These are phyloP conservation scores for Haplosporangium sp. DNA, from an alignment of 371 early-diverging fungal species.

Conservation along the genomic window DNA sequence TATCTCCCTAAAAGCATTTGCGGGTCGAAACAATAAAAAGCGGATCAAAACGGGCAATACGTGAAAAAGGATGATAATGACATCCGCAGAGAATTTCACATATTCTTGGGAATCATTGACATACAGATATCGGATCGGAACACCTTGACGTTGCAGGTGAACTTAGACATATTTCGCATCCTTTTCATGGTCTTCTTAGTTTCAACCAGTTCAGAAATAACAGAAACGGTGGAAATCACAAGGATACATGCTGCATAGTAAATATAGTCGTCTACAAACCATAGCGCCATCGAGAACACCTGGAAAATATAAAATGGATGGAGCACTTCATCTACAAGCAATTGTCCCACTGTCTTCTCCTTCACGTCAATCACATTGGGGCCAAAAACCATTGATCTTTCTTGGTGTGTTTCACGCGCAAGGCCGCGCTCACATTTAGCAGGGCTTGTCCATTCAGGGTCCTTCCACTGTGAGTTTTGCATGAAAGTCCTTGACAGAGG, in stretches of 20 bases:
- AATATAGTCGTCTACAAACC: conserved; percentile 94
- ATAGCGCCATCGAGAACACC: conserved; percentile 89
- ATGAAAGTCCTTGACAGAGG: conserved; percentile 82
- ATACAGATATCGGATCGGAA: conserved; percentile 78
- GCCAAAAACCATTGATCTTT: conserved; percentile 86
- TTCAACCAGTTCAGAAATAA: conserved; percentile 85
- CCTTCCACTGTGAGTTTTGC: conserved; percentile 82
- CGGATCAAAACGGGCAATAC: conserved; percentile 3
- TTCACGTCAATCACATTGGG: conserved; percentile 85
- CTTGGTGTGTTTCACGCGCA: conserved; percentile 61
- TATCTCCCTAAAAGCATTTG: conserved; percentile 22
- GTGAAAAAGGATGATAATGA: not conserved
- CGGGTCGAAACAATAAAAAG: conserved; percentile 9
- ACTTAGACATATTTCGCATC: conserved; percentile 89
- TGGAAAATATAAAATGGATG: conserved; percentile 98
- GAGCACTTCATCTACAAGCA: conserved; percentile 89
- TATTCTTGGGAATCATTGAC: conserved; percentile 1
- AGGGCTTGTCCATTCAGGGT: conserved; percentile 74
- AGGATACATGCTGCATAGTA: conserved; percentile 96
- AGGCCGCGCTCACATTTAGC: conserved; percentile 67
- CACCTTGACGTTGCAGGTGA: conserved; percentile 83
- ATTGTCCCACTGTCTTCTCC: conserved; percentile 78
- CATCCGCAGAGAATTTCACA: not conserved
- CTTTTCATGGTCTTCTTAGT: conserved; percentile 85
- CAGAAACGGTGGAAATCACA: conserved; percentile 81